Conservation (phyloP, 192 early-diverging fungal genomes). For the Backusella liffmaniae region DNA sequence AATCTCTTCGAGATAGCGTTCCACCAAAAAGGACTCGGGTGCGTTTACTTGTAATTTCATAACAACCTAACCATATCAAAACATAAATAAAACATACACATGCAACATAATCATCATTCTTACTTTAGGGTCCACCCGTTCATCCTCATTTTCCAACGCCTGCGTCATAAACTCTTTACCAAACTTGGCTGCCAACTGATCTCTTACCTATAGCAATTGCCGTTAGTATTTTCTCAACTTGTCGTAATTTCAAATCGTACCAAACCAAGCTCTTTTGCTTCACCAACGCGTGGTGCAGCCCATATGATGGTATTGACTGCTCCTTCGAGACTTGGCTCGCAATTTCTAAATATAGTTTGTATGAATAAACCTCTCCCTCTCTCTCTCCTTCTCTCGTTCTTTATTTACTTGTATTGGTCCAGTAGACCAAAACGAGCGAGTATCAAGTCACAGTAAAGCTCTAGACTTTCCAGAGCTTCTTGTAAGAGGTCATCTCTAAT, state of each 20-base stretch:
- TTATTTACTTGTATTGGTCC: conserved; percentile 70
- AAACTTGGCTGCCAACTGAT: conserved; percentile 79
- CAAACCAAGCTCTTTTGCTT: conserved; percentile 73
- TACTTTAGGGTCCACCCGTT: conserved; percentile 75
- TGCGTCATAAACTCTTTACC: conserved; percentile 77
- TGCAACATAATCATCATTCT: not conserved
- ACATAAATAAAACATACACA: not conserved
- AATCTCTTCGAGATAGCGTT: conserved; percentile 87
- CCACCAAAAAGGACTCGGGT: conserved; percentile 78
- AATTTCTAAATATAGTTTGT: conserved; percentile 41
- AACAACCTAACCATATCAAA: conserved; percentile 55
- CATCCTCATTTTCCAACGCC: conserved; percentile 74
- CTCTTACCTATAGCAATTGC: conserved; percentile 51
- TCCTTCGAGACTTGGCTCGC: conserved; percentile 81
- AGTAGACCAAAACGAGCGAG: conserved; percentile 85
- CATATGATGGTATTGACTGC: conserved; percentile 90
- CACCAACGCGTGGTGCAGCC: conserved; percentile 80
- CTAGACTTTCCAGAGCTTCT: conserved; percentile 94
- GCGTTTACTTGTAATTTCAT: conserved; percentile 77
- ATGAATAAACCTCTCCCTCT: not conserved
- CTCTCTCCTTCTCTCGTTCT: not conserved
- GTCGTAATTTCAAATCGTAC: conserved; percentile 25
- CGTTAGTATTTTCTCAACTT: not conserved
- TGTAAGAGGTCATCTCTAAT: conserved; percentile 91
- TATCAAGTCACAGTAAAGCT: conserved; percentile 88